Evolutionary conservation across 2,329 filamentous ascomycete species (phyloP).

Genomic region (Purpureocillium lavendulum): DNA sequence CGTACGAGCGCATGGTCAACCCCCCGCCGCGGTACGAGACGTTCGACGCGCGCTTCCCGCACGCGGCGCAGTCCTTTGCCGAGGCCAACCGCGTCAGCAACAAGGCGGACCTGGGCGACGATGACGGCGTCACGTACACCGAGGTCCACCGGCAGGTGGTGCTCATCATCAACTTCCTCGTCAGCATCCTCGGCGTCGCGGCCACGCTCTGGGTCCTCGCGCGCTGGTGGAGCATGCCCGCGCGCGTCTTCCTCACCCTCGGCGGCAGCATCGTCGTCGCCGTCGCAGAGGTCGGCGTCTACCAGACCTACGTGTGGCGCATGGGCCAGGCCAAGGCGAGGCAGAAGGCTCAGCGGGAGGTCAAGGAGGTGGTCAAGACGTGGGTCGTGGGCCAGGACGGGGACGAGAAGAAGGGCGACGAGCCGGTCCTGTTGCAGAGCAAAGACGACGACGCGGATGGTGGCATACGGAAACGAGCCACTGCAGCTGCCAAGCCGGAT

Average conservation of each 20-base stretch:
- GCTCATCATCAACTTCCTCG: constrained; percentile 80
- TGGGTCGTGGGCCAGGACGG: constrained; percentile 67
- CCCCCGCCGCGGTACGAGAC: constrained; percentile 46
- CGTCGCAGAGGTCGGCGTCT: constrained; percentile 69
- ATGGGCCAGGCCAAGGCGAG: constrained; percentile 59
- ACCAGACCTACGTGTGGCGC: constrained; percentile 65
- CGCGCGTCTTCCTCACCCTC: constrained; percentile 62
- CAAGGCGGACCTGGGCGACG: constrained; percentile 41
- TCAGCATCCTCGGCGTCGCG: constrained; percentile 75
- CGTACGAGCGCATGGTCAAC: constrained; percentile 74
- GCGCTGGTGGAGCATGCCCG: constrained; percentile 65
- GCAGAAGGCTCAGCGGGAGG: constrained; percentile 52
- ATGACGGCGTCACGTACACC: constrained; percentile 59
- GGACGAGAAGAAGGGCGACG: constrained; percentile 23
- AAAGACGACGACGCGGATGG: constrained; percentile 11
- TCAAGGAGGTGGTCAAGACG: constrained; percentile 61
- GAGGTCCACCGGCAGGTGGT: constrained; percentile 76
- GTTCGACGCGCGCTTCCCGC: constrained; percentile 51
- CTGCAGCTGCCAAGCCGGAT: not conserved
- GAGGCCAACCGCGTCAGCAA: constrained; percentile 41
- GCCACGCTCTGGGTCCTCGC: constrained; percentile 72
- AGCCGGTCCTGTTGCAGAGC: constrained; percentile 15
- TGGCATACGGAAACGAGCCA: constrained; percentile 17
- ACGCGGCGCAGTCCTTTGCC: constrained; percentile 46
- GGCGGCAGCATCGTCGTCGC: constrained; percentile 61